Evolutionary conservation across 2,329 filamentous ascomycete species (phyloP), one percentile per base, ranked within the genome.

Genomic region (Neocatenulostroma microsporum): DNA sequence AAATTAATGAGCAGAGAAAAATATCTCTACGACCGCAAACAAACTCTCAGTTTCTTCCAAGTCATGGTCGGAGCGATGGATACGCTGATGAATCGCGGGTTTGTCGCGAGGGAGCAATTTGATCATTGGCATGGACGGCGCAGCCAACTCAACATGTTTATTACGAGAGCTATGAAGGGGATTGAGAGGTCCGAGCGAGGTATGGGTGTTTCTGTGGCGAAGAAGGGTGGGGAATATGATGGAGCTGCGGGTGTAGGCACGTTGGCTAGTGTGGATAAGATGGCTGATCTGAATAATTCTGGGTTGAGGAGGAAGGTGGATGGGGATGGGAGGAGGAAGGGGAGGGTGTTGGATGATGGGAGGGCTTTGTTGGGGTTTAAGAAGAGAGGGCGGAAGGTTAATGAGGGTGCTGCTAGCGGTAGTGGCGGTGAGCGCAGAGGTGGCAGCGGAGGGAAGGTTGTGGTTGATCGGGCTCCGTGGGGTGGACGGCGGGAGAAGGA

Each of bases 51-150:
- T 3, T 42, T 58, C 20, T 34, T 54, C 28, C 44, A 46, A 27
- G 40, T 30, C 25, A 37, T 51, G 25, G 41, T 57, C 18, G 45
- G 51, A 23, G 44, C 44, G 8, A 54, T 60, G 21, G 54, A 58
- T 36, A 51, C 43, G 11, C 26, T 57, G 14, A 41, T 52, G 21
- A 37, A 41, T 21, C 44, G 45, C 8, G 28, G 31, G 1, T 40
- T 55, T 21, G 42, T 55, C 2, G 49, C 53, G 12, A 21, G 32
- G 5, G 41, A 40, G 10, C 39, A 44, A 0, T 40, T 37, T 15
- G 30, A 28, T 11, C 30, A 41, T 8, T 56, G 50, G 53, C 24
- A 31, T 12, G 38, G 34, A 9, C 41, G 48, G 11, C 39, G 52
- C 15, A 34, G 33, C 7, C 40, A 44, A 25, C 32, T 58, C 14